Conservation (phyloP, 1,284 basidiomycete species). For the Cryptococcus sp. region DNA sequence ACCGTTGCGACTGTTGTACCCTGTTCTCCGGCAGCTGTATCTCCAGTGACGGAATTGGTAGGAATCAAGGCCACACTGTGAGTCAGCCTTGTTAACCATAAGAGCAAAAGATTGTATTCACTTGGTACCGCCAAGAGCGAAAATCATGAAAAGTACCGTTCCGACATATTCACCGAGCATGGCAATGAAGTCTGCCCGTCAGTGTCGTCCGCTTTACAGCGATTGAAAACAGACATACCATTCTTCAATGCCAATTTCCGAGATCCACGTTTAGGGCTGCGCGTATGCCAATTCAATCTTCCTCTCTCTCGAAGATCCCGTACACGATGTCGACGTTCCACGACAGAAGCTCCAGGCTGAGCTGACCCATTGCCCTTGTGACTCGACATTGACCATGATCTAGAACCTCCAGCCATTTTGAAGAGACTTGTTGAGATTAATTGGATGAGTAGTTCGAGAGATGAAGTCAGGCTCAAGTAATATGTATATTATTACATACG, state of each 20-base stretch:
- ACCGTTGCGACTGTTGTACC: constrained; percentile 24
- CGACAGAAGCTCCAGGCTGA: no score
- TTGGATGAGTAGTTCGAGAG: no score
- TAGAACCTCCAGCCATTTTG: no score
- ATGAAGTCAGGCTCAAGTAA: no score
- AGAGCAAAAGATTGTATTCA: constrained; percentile 12
- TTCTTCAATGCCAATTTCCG: constrained; percentile 32
- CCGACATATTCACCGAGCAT: constrained; percentile 52
- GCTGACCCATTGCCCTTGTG: no score
- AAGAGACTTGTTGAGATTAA: no score
- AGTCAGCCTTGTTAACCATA: neutral
- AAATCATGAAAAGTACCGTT: constrained; percentile 49
- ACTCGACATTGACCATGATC: no score
- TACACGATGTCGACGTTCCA: no score
- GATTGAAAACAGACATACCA: constrained; percentile 16
- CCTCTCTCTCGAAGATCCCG: neutral
- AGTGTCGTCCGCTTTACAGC: neutral
- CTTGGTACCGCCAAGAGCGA: constrained; percentile 47
- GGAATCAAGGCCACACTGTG: constrained; percentile 44
- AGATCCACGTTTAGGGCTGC: constrained; percentile 22
- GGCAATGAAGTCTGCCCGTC: constrained; percentile 41
- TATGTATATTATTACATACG: no score
- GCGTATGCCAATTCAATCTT: constrained; percentile 21
- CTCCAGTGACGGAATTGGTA: constrained; percentile 35
- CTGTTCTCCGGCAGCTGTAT: constrained; percentile 27